Percentiles rank a stretch among this genome's conserved stretches.
These are phyloP conservation scores for Cetraspora pellucida DNA, from an alignment of 192 early-diverging fungal genomes.

Conservation along the genomic window DNA sequence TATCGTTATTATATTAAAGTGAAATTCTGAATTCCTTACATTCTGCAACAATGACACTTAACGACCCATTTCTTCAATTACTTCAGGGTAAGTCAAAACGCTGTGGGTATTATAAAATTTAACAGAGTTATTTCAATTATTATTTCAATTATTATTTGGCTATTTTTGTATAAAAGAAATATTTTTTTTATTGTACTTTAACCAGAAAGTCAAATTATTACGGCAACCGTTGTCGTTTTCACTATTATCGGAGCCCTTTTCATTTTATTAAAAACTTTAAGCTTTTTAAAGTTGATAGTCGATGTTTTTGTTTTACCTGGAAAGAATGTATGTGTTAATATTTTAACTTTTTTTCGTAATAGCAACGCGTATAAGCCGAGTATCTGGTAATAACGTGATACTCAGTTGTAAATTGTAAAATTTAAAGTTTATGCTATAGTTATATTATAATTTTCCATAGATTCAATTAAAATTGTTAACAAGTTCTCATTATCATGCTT, in stretches of 20 bases:
- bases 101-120: too few species aligned
- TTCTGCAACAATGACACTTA: background rate
- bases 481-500: background rate
- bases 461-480: too few species aligned
- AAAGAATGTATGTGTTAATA: constrained; percentile 43
- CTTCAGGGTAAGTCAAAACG: background rate
- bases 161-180: background rate
- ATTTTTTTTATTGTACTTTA: background rate
- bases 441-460: too few species aligned
- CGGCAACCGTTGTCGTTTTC: background rate
- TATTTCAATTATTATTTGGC: background rate
- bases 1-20: background rate
- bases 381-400: too few species aligned
- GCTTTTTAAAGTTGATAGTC: constrained; percentile 47
- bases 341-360: background rate
- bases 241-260: background rate
- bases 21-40: background rate
- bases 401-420: too few species aligned
- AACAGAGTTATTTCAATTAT: background rate
- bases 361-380: background rate
- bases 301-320: constrained; percentile 49
- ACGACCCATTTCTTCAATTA: background rate
- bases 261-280: constrained; percentile 13
- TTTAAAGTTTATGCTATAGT: too few species aligned
- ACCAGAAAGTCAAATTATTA: background rate